A percentile compares a stretch with the other conserved stretches of the same genome.
These are phyloP conservation scores for Rubia balearica DNA, from an alignment of 305 asterid species.

Conservation along the genomic window DNA sequence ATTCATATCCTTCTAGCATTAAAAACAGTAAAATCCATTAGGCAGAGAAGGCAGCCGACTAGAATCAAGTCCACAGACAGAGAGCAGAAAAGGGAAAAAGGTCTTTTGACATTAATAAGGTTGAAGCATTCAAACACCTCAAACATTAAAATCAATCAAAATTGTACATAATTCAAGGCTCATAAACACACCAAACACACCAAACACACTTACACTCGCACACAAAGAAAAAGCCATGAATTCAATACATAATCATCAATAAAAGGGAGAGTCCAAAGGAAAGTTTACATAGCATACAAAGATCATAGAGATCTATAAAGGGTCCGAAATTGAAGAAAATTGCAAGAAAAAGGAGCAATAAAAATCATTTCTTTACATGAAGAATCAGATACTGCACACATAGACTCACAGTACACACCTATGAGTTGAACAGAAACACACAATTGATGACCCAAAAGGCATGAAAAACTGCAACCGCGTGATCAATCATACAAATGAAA, in stretches of 20 bases:
- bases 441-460: slow-evolving; percentile 14
- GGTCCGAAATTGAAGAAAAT: neutral
- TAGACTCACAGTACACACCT: slow-evolving; percentile 10
- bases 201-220: too few relatives aligned
- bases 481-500: slow-evolving; percentile 8
- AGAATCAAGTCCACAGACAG: neutral
- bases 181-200: too few relatives aligned
- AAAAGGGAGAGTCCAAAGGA: neutral
- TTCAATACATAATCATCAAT: neutral
- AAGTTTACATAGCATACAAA: neutral
- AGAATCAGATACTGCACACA: slow-evolving; percentile 14
- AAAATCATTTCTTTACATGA: slow-evolving; percentile 12
- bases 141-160: too few relatives aligned
- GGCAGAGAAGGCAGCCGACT: neutral
- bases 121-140: too few relatives aligned
- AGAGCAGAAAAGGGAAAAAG: too few relatives aligned
- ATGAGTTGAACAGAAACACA: slow-evolving; percentile 8
- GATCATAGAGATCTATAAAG: slow-evolving; percentile 18
- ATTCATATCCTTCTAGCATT: slow-evolving; percentile 1
- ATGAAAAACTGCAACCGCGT: neutral
- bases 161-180: too few relatives aligned
- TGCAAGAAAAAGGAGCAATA: neutral
- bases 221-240: neutral
- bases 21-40: neutral
- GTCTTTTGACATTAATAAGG: too few relatives aligned